Base-by-base conservation (phyloP, 306 rosid genomes). In the Lathyrus tuberosus region DNA sequence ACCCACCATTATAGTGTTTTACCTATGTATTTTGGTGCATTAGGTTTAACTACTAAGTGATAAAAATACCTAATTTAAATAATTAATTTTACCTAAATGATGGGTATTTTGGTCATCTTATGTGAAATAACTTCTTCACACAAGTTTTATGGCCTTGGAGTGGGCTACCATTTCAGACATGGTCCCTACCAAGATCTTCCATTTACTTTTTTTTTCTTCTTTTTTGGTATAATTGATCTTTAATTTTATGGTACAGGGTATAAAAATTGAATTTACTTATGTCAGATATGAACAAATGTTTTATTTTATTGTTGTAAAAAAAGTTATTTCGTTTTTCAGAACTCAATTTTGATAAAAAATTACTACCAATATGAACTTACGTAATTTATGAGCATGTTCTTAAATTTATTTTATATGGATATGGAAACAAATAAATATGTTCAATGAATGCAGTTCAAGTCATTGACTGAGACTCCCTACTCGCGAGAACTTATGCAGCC, bases 11-110 rank as follows among this genome's bases (percentile, higher is more conserved):
- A 65, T 65, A 16, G n/a, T 30, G 69, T 58, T 62, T 72, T 40
- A 60, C 65, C 65, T 60, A 33, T 60, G 65, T 59, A 60, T 60
- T 60, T 35, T 60, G 43, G 28, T 60, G 43, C 28, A 60, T 8
- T 60, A 35, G 47, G 66, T 17, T 61, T 61, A 61, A 61, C 66
- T 35, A 35, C 66, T 35, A 15, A 61, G 44, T 52, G 33, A 42
- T 69, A 72, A 83, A 76, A 33, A 35, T 69, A 66, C 73, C 74
- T 52, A 3, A 8, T 37, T 8, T 79, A 24, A 66, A 14, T 47
- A 48, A 48, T 7, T 48, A 43, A 12, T 43, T 47, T 16, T 49
- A 16, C 18, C 12, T 49, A 16, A 1, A 3, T 17, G 58, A 51
- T 51, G 28, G 57, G 30, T 51, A 51, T 10, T 18, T 52, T 52